Evolutionary conservation across 1,284 basidiomycete species (phyloP).

Genomic region (Xanthoconium separans): DNA sequence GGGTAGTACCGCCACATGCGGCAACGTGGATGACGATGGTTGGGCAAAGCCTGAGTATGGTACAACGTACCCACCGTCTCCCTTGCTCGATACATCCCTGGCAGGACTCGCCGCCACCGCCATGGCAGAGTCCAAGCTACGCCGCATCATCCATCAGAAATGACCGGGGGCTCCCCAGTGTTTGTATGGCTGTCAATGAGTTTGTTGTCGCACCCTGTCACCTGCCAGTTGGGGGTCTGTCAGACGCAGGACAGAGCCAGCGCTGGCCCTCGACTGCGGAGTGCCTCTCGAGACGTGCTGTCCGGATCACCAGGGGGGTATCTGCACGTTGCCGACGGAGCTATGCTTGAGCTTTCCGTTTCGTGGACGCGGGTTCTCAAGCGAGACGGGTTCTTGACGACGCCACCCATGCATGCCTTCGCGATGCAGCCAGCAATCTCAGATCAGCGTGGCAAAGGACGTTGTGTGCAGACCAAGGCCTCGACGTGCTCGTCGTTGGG

Average conservation of each 20-base stretch:
- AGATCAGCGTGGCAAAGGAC: constrained; percentile 17
- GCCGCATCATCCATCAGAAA: constrained; percentile 19
- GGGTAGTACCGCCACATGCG: no score
- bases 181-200: constrained; percentile 10
- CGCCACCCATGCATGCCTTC: background rate
- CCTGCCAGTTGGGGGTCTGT: no score
- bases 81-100: constrained; percentile 21
- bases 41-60: background rate
- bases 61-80: background rate
- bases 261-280: background rate
- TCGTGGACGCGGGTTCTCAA: no score
- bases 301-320: constrained; percentile 25
- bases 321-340: constrained; percentile 15
- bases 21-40: constrained; percentile 5
- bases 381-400: no score
- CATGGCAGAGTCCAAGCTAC: background rate
- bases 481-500: constrained; percentile 1
- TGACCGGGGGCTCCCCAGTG: constrained; percentile 11
- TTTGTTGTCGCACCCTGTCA: background rate
- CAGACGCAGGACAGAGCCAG: no score
- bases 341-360: constrained; percentile 3
- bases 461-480: background rate
- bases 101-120: constrained; percentile 16
- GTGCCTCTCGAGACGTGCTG: background rate
- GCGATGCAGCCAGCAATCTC: constrained; percentile 14